Percentiles rank a stretch among this genome's conserved stretches.
Conservation (phyloP, 2,329 filamentous ascomycete species). For the Colletotrichum tropicicola region DNA sequence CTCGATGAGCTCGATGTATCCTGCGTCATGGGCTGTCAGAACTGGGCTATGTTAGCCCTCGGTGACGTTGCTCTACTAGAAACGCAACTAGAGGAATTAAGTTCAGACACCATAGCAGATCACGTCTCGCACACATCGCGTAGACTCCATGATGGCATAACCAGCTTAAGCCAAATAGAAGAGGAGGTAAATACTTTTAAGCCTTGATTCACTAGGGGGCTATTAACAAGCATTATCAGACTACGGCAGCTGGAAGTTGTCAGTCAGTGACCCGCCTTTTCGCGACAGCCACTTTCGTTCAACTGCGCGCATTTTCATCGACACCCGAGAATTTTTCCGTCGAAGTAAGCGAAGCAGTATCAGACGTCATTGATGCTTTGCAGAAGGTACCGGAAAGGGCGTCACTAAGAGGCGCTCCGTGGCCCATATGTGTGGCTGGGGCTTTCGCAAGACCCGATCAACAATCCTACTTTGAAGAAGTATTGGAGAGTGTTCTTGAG, state of each 20-base stretch:
- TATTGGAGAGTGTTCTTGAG: slow-evolving; percentile 8
- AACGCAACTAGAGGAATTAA: neutral
- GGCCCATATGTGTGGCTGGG: slow-evolving; percentile 18
- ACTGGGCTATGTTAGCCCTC: slow-evolving; percentile 25
- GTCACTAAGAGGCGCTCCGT: slow-evolving; percentile 13
- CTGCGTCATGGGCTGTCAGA: slow-evolving; percentile 24
- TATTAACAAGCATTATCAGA: neutral
- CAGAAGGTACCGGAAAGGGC: neutral
- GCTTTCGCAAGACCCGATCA: slow-evolving; percentile 10
- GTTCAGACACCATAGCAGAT: neutral
- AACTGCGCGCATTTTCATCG: neutral
- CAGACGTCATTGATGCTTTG: slow-evolving; percentile 2
- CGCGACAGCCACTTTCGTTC: slow-evolving; percentile 8
- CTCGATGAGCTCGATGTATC: slow-evolving; percentile 20
- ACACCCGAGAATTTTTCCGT: neutral
- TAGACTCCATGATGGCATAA: neutral
- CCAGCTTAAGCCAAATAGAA: neutral
- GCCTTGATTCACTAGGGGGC: too few species aligned
- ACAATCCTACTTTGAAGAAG: slow-evolving; percentile 6
- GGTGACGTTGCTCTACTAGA: slow-evolving; percentile 15
- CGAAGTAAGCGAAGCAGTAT: neutral
- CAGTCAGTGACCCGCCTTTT: slow-evolving; percentile 17
- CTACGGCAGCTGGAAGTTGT: neutral
- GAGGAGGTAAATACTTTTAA: too few species aligned
- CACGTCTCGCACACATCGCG: neutral